phyloP scores from a whole-genome alignment of 306 rosid species.

The Casuarina equisetifolia region DNA sequence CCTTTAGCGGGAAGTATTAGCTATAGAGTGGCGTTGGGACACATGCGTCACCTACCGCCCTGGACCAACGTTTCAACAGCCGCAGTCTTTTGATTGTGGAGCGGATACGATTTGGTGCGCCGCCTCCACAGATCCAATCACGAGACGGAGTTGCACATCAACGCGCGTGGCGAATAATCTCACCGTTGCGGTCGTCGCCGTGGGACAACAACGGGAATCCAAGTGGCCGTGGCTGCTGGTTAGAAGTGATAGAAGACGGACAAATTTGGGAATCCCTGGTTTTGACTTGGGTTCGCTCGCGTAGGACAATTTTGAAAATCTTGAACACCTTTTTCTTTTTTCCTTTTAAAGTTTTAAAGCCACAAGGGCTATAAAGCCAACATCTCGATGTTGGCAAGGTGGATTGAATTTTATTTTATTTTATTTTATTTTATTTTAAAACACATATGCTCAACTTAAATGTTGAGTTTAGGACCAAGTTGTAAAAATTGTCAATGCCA shows the following conservation, averaged over 20 bases:
- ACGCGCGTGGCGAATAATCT: not conserved
- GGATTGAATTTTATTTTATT: not conserved
- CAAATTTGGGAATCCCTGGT: not conserved
- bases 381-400: not conserved
- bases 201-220: constrained; percentile 13
- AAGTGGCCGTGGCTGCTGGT: not conserved
- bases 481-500: not conserved
- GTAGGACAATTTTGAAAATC: no score
- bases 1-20: constrained; percentile 19
- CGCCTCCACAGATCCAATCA: not conserved
- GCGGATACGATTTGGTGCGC: not conserved
- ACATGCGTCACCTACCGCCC: constrained; percentile 49
- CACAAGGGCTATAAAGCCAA: not conserved
- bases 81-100: not conserved
- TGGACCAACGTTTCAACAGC: constrained; percentile 34
- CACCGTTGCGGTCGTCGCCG: not conserved
- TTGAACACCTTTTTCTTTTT: no score
- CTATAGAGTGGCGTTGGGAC: not conserved
- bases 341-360: no score
- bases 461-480: not conserved
- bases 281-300: no score
- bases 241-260: not conserved
- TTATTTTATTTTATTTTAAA: no score
- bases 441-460: not conserved
- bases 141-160: not conserved